Conservation (phyloP, 495 filamentous ascomycete species). For the Penicillium paradoxum region DNA sequence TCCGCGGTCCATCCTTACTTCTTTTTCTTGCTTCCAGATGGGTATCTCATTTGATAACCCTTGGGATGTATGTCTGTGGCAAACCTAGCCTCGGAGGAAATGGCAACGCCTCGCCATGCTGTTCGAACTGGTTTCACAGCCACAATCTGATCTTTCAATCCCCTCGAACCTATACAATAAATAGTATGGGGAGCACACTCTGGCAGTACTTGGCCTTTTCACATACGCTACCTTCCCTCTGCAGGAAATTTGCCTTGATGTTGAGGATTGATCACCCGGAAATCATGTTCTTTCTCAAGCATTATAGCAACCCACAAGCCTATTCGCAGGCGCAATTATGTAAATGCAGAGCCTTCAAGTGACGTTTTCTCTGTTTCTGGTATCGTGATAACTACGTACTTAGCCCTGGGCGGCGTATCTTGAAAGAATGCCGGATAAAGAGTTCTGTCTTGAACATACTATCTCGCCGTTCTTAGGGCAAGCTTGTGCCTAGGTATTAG, state of each 20-base stretch:
- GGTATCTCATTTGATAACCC: not conserved
- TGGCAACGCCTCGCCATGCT: not conserved
- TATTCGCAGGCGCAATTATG: not conserved
- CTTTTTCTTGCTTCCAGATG: not conserved
- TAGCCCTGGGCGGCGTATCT: not conserved
- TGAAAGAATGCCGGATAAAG: not conserved
- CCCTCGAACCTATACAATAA: not conserved
- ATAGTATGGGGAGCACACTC: not conserved
- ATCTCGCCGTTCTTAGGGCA: not conserved
- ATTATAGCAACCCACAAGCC: not conserved
- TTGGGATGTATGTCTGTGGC: not conserved
- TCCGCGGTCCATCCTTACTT: not conserved
- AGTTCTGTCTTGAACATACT: not conserved
- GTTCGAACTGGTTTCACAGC: not conserved
- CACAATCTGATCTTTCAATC: not conserved
- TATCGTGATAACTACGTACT: not conserved
- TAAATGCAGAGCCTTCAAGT: not conserved
- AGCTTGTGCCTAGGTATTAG: not conserved
- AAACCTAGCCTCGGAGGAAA: not conserved
- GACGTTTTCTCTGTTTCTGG: not conserved
- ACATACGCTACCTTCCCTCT: too few species aligned
- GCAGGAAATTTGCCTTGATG: not conserved
- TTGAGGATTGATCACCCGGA: not conserved
- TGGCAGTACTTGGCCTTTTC: not conserved
- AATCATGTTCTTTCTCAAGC: not conserved